These are phyloP conservation scores for Chimonanthus salicifolius DNA, from an alignment of 164 flowering plant genomes.

Conservation along the genomic window DNA sequence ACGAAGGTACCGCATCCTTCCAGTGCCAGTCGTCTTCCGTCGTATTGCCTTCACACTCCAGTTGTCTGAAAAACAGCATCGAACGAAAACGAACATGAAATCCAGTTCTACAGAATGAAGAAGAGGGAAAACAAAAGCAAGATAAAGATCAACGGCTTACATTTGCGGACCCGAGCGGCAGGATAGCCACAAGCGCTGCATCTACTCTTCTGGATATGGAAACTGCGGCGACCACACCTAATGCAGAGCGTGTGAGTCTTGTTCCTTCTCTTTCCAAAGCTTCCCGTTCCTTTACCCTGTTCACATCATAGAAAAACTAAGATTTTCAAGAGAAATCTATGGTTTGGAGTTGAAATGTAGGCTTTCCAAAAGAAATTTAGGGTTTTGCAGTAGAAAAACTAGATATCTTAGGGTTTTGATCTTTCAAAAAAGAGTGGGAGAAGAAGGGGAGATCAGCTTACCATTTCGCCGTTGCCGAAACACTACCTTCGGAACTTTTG, in stretches of 20 bases:
- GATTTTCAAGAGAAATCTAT: neutral
- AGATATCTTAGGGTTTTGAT: too few relatives aligned
- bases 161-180: slow-evolving; percentile 64
- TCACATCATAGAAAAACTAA: neutral
- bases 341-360: neutral
- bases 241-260: slow-evolving; percentile 91
- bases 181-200: slow-evolving; percentile 84
- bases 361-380: neutral
- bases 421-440: too few relatives aligned
- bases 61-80: slow-evolving; percentile 24
- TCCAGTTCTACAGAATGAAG: too few relatives aligned
- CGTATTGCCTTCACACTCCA: slow-evolving; percentile 57
- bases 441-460: too few relatives aligned
- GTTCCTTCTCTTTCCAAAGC: slow-evolving; percentile 94
- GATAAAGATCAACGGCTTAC: slow-evolving; percentile 23
- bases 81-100: neutral
- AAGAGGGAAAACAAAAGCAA: neutral
- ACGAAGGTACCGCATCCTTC: slow-evolving; percentile 52
- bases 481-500: too few relatives aligned
- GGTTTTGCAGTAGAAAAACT: too few relatives aligned
- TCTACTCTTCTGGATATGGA: slow-evolving; percentile 94
- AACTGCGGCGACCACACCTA: slow-evolving; percentile 86
- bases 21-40: slow-evolving; percentile 57
- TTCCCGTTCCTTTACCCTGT: slow-evolving; percentile 87
- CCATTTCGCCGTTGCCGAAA: too few relatives aligned